Evolutionary conservation across 164 flowering plant genomes (phyloP), one percentile per base, ranked within the genome.

Genomic region (Warburgia ugandensis): DNA sequence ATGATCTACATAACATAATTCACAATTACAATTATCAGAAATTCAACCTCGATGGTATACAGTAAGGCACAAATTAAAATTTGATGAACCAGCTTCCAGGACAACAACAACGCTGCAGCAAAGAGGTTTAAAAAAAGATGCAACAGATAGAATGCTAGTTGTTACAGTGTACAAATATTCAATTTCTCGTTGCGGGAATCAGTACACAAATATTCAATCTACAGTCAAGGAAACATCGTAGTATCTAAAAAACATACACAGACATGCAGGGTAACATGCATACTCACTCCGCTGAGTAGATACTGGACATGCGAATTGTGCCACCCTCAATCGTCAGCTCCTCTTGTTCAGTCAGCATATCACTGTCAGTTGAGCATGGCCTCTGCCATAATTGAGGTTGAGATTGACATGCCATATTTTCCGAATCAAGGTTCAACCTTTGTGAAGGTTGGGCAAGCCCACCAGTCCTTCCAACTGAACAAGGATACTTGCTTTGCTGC

Each of bases 271-370:
- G n/a, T 8, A 45, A 13, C 31, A 27, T 14, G 17, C 35, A 33
- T 50, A 31, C 52, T 56, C 60, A 92, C 99, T 79, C 94, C 58
- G 82, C 80, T 29, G 97, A 88, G 67, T 88, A 89, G 17, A 60
- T 70, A 59, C 83, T 84, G 32, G 97, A 80, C 23, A 92, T 61
- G 66, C 70, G 84, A 41, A 88, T 88, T 20, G 90, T 86, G 29
- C 99, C 99, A 29, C 86, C 94, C 78, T 88, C 97, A 59, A 92
- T 58, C 13, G 65, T 22, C 54, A 80, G 62, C 26, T 81, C 89
- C 38, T 86, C 91, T 28, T 53, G 81, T 22, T 73, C 75, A 43
- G 56, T 72, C 40, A 60, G 48, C 5, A 58, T 25, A 57, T 84
- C 79, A 51, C 52, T 51, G 14, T 50, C 57, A 13, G 46, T 12